Conservation (phyloP, 1,284 basidiomycete genomes). For the Cutaneotrichosporon spelunceum region DNA sequence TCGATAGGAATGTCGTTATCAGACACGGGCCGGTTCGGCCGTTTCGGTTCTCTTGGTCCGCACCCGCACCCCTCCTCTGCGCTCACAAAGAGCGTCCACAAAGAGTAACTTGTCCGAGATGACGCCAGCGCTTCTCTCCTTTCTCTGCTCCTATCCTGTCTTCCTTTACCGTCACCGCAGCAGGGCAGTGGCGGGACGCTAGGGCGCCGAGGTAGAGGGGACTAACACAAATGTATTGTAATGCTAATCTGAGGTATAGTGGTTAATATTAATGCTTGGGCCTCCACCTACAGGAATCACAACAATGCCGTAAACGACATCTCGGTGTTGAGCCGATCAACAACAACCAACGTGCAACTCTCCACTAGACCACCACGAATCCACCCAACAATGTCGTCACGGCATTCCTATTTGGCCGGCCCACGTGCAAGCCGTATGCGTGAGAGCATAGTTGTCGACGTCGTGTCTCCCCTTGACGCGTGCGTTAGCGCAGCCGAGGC, state of each 20-base stretch:
- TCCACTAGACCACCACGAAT: no score
- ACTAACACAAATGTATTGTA: not conserved
- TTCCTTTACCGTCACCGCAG: not conserved
- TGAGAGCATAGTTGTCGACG: constrained; percentile 6
- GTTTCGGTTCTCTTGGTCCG: not conserved
- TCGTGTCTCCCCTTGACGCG: constrained; percentile 35
- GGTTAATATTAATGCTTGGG: not conserved
- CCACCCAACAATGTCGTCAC: not conserved
- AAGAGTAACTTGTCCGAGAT: no score
- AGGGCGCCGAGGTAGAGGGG: no score
- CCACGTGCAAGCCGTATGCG: constrained; percentile 7
- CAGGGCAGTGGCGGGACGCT: not conserved
- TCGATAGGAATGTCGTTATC: not conserved
- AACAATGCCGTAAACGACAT: no score
- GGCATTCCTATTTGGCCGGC: constrained; percentile 7
- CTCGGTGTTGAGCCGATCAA: no score
- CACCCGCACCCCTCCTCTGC: not conserved
- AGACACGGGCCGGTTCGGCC: not conserved
- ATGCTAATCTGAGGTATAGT: no score
- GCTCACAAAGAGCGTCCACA: no score
- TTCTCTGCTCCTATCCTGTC: not conserved
- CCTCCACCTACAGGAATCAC: not conserved
- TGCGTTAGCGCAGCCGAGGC: constrained; percentile 45
- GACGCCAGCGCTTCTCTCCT: no score
- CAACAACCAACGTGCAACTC: no score